These are phyloP conservation scores for Lanzia echinophila DNA, from an alignment of 2,329 filamentous ascomycete genomes.

Conservation along the genomic window DNA sequence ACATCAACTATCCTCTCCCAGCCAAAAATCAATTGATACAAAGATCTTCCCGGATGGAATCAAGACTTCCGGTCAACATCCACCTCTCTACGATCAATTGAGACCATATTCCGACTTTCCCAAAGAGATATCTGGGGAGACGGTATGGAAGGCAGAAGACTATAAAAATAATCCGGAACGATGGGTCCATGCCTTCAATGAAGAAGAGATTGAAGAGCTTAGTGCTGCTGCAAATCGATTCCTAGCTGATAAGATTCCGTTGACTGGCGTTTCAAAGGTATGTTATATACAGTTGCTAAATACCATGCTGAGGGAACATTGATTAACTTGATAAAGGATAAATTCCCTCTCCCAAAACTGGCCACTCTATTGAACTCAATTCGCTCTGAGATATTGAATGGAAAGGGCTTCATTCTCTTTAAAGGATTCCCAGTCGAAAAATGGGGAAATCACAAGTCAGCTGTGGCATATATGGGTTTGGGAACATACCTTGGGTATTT, in stretches of 20 bases:
- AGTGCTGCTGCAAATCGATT: constrained; percentile 62
- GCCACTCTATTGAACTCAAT: constrained; percentile 46
- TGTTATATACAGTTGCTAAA: background rate
- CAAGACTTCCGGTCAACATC: constrained; percentile 60
- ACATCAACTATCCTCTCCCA: constrained; percentile 15
- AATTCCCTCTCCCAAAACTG: constrained; percentile 56
- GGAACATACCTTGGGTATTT: constrained; percentile 84
- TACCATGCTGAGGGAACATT: background rate
- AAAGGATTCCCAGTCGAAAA: constrained; percentile 71
- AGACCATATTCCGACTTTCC: constrained; percentile 64
- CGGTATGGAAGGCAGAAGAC: constrained; percentile 57
- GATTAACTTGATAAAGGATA: constrained; percentile 27
- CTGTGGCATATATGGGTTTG: constrained; percentile 85
- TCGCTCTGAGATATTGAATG: constrained; percentile 64
- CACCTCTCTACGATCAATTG: constrained; percentile 59
- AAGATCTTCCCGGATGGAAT: constrained; percentile 32
- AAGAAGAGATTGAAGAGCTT: constrained; percentile 61
- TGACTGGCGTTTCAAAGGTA: constrained; percentile 65
- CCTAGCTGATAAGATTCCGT: constrained; percentile 53
- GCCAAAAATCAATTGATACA: constrained; percentile 17
- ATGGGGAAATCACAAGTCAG: constrained; percentile 76
- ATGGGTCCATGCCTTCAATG: constrained; percentile 67
- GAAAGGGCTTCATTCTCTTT: constrained; percentile 86
- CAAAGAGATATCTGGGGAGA: constrained; percentile 61
- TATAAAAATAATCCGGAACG: constrained; percentile 31